Percentiles rank a stretch among this genome's conserved stretches.
These are phyloP conservation scores for Lasiodiplodia sp. DNA, from an alignment of 2,329 filamentous ascomycete species.

Conservation along the genomic window DNA sequence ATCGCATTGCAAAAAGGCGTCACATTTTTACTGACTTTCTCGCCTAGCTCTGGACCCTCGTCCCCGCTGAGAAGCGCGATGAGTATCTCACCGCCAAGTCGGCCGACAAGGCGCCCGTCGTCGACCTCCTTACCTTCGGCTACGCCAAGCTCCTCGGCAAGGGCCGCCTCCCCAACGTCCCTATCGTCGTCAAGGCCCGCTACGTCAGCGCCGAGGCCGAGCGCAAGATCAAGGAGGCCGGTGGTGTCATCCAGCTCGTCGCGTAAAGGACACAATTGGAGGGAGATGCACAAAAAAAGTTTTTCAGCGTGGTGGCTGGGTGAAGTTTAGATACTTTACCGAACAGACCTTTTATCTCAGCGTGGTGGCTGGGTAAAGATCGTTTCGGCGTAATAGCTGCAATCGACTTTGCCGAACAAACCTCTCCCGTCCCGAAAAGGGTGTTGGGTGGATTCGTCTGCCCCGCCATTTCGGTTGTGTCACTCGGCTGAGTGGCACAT, in stretches of 20 bases:
- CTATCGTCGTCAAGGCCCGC: conserved; percentile 91
- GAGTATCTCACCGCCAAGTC: conserved; percentile 83
- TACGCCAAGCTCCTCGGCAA: conserved; percentile 99
- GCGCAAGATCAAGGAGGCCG: conserved; percentile 97
- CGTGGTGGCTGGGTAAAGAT: conserved; percentile 60
- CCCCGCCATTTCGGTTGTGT: too few species aligned
- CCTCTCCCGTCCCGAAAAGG: conserved; percentile 35
- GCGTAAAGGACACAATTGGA: conserved; percentile 63
- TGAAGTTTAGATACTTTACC: conserved; percentile 36
- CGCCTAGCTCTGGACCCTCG: conserved; percentile 82
- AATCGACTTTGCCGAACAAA: conserved; percentile 60
- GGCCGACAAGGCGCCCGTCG: conserved; percentile 92
- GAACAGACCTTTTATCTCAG: conserved; percentile 45
- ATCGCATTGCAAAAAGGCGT: too few species aligned
- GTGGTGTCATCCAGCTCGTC: conserved; percentile 94
- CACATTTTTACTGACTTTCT: too few species aligned
- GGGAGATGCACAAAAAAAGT: conserved; percentile 29
- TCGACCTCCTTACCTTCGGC: conserved; percentile 95
- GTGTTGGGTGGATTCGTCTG: too few species aligned
- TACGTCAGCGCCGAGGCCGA: conserved; percentile 97
- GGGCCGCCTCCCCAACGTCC: conserved; percentile 91
- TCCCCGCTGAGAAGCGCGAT: conserved; percentile 91
- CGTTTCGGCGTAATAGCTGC: conserved; percentile 32
- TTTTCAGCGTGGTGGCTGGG: conserved; percentile 62
- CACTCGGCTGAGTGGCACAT: too few species aligned